phyloP scores from a whole-genome alignment of 495 filamentous ascomycete genomes.

The Mytilinidion resinicola region DNA sequence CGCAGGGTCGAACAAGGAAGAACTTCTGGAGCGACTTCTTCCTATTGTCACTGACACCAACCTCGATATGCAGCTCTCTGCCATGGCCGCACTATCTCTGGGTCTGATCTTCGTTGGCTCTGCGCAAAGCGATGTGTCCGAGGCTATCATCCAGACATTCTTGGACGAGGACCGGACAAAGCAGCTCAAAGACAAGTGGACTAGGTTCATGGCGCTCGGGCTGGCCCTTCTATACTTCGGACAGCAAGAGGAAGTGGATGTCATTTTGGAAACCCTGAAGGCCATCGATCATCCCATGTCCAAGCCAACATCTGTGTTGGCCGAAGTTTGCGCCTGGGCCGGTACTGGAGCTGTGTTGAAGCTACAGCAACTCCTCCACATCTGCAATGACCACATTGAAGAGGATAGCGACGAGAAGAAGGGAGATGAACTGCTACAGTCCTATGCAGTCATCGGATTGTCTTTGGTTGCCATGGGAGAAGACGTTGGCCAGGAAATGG shows the following conservation, averaged over 20 bases:
- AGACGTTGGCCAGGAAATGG: slow-evolving; percentile 98
- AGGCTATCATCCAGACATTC: slow-evolving; percentile 82
- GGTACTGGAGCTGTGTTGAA: slow-evolving; percentile 95
- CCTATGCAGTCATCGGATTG: slow-evolving; percentile 91
- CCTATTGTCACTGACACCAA: slow-evolving; percentile 79
- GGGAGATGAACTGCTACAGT: slow-evolving; percentile 86
- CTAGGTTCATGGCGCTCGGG: slow-evolving; percentile 89
- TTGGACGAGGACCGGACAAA: slow-evolving; percentile 82
- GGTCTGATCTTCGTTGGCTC: slow-evolving; percentile 92
- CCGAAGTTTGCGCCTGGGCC: slow-evolving; percentile 95
- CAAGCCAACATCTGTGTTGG: slow-evolving; percentile 80
- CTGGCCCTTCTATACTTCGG: slow-evolving; percentile 93
- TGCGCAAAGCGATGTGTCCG: slow-evolving; percentile 77
- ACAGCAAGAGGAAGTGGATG: slow-evolving; percentile 93
- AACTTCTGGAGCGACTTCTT: slow-evolving; percentile 69
- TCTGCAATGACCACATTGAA: slow-evolving; percentile 96
- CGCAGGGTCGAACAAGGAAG: slow-evolving; percentile 84
- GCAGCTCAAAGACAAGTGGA: slow-evolving; percentile 96
- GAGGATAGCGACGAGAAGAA: slow-evolving; percentile 84
- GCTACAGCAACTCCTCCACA: slow-evolving; percentile 89
- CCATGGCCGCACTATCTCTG: slow-evolving; percentile 88
- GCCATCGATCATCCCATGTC: slow-evolving; percentile 93
- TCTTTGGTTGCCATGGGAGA: slow-evolving; percentile 97
- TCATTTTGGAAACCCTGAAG: slow-evolving; percentile 89
- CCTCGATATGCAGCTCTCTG: slow-evolving; percentile 88